Evolutionary conservation across 2,329 filamentous ascomycete genomes (phyloP), one percentile per base, ranked within the genome.

Genomic region (Harringtonia aguacate): DNA sequence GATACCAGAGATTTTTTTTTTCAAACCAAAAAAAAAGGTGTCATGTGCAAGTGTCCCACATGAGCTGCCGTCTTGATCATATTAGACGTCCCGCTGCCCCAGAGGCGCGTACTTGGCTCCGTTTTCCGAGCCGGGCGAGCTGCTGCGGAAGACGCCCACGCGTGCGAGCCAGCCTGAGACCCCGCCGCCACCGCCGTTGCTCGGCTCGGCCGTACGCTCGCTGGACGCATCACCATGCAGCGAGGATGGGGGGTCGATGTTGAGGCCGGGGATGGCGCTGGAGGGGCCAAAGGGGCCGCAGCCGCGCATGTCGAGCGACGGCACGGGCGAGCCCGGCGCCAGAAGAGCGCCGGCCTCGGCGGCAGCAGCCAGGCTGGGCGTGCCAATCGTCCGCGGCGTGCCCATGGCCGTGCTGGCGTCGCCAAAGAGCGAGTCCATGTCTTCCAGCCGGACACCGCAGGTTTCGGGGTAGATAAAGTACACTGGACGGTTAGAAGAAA

Each of bases 381-480:
- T 95, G n/a, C 70, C 72, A 45, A 85, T 81, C n/a, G 81, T 77
- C 36, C 73, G 71, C 1, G 84, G 89, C 0, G 90, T 95, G 34
- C 70, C 73, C 40, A 86, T 81, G 12, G 82, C 77, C 3, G 86
- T 89, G 22, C 86, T 92, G 30, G 89, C 86, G 61, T 98, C 92
- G 51, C 92, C 92, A 57, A 98, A 98, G 15, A 98, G 67, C 3
- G 79, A 75, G 60, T 94, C 86, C 92, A 98, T 98, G 54, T 98
- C 92, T 65, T 98, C 92, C 41, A 98, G 73, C 46, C 89, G 83
- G 46, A 98, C 81, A 55, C 94, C 94, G 53, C 89, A 92, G 0
- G 92, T 98, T 64, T 98, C 92, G 27, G 92, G 92, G 61, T 97
- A 98, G 53, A 95, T 77, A 65, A 97, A 97, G 66, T 90, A 98